Evolutionary conservation across 164 flowering plant species (phyloP).

Genomic region (Annona cherimola): DNA sequence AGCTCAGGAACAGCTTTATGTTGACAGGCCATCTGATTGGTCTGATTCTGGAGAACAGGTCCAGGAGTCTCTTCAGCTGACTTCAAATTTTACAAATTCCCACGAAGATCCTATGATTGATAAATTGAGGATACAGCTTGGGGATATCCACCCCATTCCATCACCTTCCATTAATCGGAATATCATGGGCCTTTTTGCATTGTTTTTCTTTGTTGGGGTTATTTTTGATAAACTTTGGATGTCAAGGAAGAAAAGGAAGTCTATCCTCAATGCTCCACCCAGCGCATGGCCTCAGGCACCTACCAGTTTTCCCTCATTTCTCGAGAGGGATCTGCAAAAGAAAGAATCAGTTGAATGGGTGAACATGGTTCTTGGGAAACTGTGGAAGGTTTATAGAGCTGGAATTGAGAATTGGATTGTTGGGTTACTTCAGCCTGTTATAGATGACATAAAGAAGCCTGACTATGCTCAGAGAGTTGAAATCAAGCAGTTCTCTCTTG

Average conservation of each 20-base stretch:
- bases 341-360: constrained; percentile 99
- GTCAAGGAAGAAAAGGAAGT: constrained; percentile 44
- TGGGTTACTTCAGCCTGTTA: constrained; percentile 93
- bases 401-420: constrained; percentile 87
- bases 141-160: constrained; percentile 89
- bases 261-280: constrained; percentile 21
- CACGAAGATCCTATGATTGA: constrained; percentile 78
- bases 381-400: constrained; percentile 90
- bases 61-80: constrained; percentile 29
- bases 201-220: constrained; percentile 92
- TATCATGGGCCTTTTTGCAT: constrained; percentile 62
- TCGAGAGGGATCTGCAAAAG: constrained; percentile 88
- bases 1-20: constrained; percentile 20
- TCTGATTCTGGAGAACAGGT: constrained; percentile 28
- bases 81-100: constrained; percentile 50
- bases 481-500: constrained; percentile 89
- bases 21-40: constrained; percentile 40
- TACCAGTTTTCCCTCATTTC: constrained; percentile 62
- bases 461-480: constrained; percentile 93
- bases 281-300: constrained; percentile 80
- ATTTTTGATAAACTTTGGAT: constrained; percentile 91
- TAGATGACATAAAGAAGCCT: constrained; percentile 79
- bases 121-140: constrained; percentile 86
- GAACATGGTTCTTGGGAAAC: constrained; percentile 94
- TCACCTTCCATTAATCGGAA: constrained; percentile 68